Base-by-base conservation (phyloP, 1,284 basidiomycete species). In the Tilletia indica region DNA sequence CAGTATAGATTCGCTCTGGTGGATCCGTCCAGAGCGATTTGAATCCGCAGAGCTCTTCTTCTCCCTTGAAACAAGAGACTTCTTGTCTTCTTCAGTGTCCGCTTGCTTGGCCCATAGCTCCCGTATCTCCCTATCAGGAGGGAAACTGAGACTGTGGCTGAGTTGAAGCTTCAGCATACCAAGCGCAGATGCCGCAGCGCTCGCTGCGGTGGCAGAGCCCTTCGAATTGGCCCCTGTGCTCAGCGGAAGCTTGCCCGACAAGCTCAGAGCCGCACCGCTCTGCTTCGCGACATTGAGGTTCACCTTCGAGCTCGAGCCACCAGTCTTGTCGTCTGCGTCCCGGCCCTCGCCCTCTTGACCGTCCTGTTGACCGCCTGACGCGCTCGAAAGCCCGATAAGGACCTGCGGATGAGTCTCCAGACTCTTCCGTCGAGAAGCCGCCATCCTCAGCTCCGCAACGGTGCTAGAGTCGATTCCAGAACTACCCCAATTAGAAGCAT, bases 121-220 rank as follows among this genome's bases (percentile, higher is more conserved):
- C 39, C 36, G 61, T 34, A 38, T 36, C 39, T 64, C 61, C 34
- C 39, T 36, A 38, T 64, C 61, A 6, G 66, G 66, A 14, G 66
- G 66, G 45, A 67, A 67, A 34, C 66, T 67, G 39, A 67, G 42
- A n/a, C 66, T 67, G 66, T 67, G 66, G 5, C 38, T 64, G 9
- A 64, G 66, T 45, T 67, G 66, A 31, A 67, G 68, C 49, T 68
- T 68, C 47, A 64, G 34, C 61, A 64, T 64, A 21, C 61, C 61
- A 4, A 64, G 21, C 19, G 61, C 61, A 9, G 61, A 5, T 9
- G 61, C 36, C 11, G 61, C 16, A 8, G 12, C 9, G 12, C 36
- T 21, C 6, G 34, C 34, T 9, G 36, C 34, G 9, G 61, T n/a
- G 14, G 12, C 36, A n/a, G 61, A 6, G 0, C 36, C 61, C 14